Percentiles rank a stretch among this genome's conserved stretches.
Evolutionary conservation across 345 rosid genomes (phyloP).

Genomic region (Aethionema arabicum): DNA sequence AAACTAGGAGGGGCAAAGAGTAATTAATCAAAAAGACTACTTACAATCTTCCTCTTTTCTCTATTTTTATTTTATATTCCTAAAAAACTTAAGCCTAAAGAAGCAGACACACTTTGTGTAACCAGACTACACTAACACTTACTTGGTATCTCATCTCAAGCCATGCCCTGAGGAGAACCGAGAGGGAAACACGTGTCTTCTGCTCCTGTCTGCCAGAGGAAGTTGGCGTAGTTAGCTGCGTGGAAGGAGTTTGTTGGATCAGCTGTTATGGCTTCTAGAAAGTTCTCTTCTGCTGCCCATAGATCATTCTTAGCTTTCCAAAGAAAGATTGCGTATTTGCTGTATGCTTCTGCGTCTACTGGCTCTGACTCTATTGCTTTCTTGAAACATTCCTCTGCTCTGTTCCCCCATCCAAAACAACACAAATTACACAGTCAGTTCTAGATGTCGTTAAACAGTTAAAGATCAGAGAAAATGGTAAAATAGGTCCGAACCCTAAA

Average conservation of each 20-base stretch:
- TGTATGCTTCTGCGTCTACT: conserved; percentile 58
- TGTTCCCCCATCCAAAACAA: conserved; percentile 34
- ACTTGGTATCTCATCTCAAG: conserved; percentile 14
- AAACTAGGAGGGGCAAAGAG: too few species aligned
- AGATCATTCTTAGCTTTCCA: conserved; percentile 65
- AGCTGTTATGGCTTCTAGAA: conserved; percentile 55
- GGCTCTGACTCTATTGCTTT: conserved; percentile 54
- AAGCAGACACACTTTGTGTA: background rate
- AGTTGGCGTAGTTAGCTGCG: conserved; percentile 65
- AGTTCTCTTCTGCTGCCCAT: conserved; percentile 76
- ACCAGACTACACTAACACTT: conserved; percentile 8
- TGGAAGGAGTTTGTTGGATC: conserved; percentile 50
- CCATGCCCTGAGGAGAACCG: conserved; percentile 30
- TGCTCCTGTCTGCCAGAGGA: conserved; percentile 74
- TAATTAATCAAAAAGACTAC: conserved; percentile 24
- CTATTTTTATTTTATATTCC: conserved; percentile 7
- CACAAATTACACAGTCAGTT: conserved; percentile 16
- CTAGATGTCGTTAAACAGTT: background rate
- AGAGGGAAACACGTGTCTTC: conserved; percentile 70
- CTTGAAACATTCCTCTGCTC: conserved; percentile 79
- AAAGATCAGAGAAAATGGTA: too few species aligned
- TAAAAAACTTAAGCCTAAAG: background rate
- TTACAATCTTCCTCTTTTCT: conserved; percentile 23
- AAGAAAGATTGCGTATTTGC: conserved; percentile 63
- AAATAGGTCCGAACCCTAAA: too few species aligned